A percentile compares a stretch with the other conserved stretches of the same genome.
phyloP scores from a whole-genome alignment of 148 eudicot species.

The Fagopyrum esculentum region DNA sequence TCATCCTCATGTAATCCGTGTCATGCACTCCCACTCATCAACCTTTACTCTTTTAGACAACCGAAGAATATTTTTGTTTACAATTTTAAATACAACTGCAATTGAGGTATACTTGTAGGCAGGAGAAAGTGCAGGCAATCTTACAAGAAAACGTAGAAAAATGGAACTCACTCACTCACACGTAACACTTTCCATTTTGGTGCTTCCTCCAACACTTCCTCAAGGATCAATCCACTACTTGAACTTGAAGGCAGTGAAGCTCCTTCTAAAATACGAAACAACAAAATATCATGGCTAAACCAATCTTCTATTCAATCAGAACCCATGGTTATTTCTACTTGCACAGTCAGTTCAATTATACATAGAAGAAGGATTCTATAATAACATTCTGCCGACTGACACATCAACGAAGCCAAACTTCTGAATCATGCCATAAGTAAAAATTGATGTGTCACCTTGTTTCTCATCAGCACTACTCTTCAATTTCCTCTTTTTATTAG shows the following conservation, averaged over 20 bases:
- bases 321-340: background rate
- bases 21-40: background rate
- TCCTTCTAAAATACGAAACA: slow-evolving; percentile 16
- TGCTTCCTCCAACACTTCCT: slow-evolving; percentile 85
- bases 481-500: slow-evolving; percentile 66
- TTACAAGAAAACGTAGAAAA: slow-evolving; percentile 5
- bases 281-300: background rate
- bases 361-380: background rate
- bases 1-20: background rate
- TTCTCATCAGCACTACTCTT: slow-evolving; percentile 30
- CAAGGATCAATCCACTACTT: slow-evolving; percentile 42
- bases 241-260: slow-evolving; percentile 32
- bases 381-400: background rate
- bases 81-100: background rate
- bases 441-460: background rate
- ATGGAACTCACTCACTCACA: slow-evolving; percentile 83
- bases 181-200: slow-evolving; percentile 99
- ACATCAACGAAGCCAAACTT: background rate
- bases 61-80: background rate
- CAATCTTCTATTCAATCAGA: background rate
- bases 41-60: background rate
- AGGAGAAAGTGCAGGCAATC: background rate
- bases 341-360: background rate
- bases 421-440: background rate
- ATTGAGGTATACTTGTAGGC: background rate